phyloP scores from a whole-genome alignment of 805 yeast species.

The Groenewaldozyma tartarivorans region DNA sequence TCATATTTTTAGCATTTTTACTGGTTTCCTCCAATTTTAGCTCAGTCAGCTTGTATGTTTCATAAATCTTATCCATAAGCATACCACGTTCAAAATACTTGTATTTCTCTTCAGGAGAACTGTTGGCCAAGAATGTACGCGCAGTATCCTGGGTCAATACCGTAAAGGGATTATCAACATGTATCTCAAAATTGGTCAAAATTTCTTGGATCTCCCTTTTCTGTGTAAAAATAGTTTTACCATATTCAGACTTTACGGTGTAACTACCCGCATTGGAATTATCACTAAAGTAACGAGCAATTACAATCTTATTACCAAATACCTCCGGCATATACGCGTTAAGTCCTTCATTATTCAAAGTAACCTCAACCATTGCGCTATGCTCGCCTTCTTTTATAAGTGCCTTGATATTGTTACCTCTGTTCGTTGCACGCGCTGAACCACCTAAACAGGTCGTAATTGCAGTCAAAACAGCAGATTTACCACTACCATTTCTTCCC shows the following conservation, averaged over 20 bases:
- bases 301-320: constrained; percentile 59
- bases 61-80: constrained; percentile 48
- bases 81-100: constrained; percentile 75
- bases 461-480: constrained; percentile 80
- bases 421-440: constrained; percentile 73
- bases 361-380: constrained; percentile 58
- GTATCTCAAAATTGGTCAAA: constrained; percentile 59
- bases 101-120: constrained; percentile 65
- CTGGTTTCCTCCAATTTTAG: constrained; percentile 33
- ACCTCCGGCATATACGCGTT: constrained; percentile 56
- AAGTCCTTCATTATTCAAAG: constrained; percentile 33
- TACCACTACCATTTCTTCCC: constrained; percentile 89
- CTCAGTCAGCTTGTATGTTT: constrained; percentile 31
- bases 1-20: constrained; percentile 32
- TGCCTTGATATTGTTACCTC: constrained; percentile 64
- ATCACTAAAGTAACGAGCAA: constrained; percentile 54
- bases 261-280: constrained; percentile 42
- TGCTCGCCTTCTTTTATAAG: constrained; percentile 69
- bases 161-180: constrained; percentile 84
- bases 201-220: constrained; percentile 60
- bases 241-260: constrained; percentile 41
- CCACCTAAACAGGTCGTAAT: constrained; percentile 83
- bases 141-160: constrained; percentile 92
- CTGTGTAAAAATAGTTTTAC: constrained; percentile 48
- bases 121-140: constrained; percentile 72